Percentiles rank a stretch among this genome's conserved stretches.
These are phyloP conservation scores for Blumeria graminis DNA, from an alignment of 2,329 filamentous ascomycete genomes.

Conservation along the genomic window DNA sequence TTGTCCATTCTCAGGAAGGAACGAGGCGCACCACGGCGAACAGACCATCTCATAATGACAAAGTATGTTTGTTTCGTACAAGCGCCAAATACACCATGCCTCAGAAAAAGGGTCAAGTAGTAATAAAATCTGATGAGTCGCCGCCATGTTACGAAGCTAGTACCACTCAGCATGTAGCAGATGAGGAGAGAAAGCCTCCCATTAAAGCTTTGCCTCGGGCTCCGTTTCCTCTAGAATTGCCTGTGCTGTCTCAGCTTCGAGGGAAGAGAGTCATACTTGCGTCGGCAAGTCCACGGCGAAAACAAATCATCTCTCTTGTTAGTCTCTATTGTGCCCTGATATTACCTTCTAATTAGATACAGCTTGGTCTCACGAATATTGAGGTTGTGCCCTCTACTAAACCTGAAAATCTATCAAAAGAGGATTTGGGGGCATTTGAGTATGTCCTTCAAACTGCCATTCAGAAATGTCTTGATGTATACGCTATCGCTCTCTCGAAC, in stretches of 20 bases:
- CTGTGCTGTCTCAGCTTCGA: slow-evolving; percentile 52
- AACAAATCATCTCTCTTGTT: slow-evolving; percentile 54
- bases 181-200: slow-evolving; percentile 7
- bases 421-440: slow-evolving; percentile 50
- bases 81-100: slow-evolving; percentile 3
- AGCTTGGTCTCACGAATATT: slow-evolving; percentile 59
- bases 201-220: slow-evolving; percentile 14
- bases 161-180: slow-evolving; percentile 8
- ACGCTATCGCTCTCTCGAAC: slow-evolving; percentile 18
- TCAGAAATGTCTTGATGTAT: slow-evolving; percentile 56
- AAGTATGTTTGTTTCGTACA: no score
- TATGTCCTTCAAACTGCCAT: slow-evolving; percentile 77
- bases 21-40: no score
- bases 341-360: slow-evolving; percentile 6
- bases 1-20: no score
- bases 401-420: slow-evolving; percentile 68
- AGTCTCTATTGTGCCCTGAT: slow-evolving; percentile 3
- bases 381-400: slow-evolving; percentile 67
- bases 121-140: slow-evolving; percentile 1
- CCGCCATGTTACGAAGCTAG: slow-evolving; percentile 12
- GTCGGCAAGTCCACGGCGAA: slow-evolving; percentile 66
- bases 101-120: slow-evolving; percentile 3
- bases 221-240: slow-evolving; percentile 50
- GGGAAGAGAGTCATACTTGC: slow-evolving; percentile 69
- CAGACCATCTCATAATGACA: no score